Base-by-base conservation (phyloP, 2,329 filamentous ascomycete species). In the Verticillium zaregamsianum region DNA sequence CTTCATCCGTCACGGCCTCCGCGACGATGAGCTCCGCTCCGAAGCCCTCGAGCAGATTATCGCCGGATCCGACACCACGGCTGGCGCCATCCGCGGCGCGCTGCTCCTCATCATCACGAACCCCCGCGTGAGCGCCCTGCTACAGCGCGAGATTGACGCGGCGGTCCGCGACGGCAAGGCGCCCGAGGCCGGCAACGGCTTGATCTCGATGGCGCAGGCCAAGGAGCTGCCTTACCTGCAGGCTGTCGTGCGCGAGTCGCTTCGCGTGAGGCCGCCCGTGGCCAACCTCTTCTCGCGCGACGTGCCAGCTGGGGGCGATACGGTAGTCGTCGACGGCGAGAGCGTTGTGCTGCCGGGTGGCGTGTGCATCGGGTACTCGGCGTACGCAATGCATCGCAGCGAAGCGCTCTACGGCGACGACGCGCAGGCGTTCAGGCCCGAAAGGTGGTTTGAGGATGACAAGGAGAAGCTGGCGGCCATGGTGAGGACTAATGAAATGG, bases 371-470 rank as follows among this genome's bases (percentile, higher is more conserved):
- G 85, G 85, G 8, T 85, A 82, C 70, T 86, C 82, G 63, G 79
- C 85, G 0, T 88, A 82, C 81, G 83, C 87, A 0, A 73, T 90
- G n/a, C 86, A 89, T 66, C 80, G 82, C 0, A 76, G 82, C 9
- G 75, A 77, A 3, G 79, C 82, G 49, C 71, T 87, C 9, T 89
- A 87, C 61, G 86, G 86, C 0, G 68, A 76, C 0, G 82, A 89
- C 63, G 79, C 82, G 0, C 81, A 87, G 55, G 68, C 68, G 0
- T 90, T 82, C 67, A 72, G 82, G 4, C 86, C 86, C 0, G 86
- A 88, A 68, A 71, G 86, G n/a, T 87, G 86, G 76, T 65, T 77
- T 12, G 68, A 70, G 35, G 60, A 68, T 84, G 71, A 74, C 79
- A 64, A 76, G 77, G 60, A 49, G 0, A 63, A 61, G 37, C 56